phyloP scores from a whole-genome alignment of 768 basidiomycete genomes.

The Fomitopsis pulvina region DNA sequence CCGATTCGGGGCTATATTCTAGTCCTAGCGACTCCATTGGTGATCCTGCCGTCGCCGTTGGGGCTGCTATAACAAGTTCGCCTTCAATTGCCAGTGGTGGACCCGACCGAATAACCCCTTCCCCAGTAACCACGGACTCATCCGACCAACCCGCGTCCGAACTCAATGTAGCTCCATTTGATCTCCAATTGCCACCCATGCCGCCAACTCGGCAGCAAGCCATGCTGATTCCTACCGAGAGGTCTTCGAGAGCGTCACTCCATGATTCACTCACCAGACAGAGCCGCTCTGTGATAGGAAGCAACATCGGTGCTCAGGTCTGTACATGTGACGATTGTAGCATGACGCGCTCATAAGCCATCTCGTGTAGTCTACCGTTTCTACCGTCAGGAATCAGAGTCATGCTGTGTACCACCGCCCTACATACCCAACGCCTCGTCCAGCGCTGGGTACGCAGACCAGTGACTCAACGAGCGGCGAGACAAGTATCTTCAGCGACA shows the following conservation, averaged over 20 bases:
- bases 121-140: not conserved
- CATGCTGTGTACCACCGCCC: not conserved
- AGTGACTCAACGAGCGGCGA: not conserved
- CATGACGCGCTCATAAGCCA: not conserved
- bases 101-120: not conserved
- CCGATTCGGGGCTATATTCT: too few species aligned
- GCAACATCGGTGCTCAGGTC: too few species aligned
- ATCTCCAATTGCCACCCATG: not conserved
- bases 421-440: not conserved
- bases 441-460: not conserved
- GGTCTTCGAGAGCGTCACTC: too few species aligned
- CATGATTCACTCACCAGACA: not conserved
- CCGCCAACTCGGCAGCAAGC: not conserved
- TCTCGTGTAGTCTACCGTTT: not conserved
- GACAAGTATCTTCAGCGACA: not conserved
- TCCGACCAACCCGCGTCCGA: not conserved
- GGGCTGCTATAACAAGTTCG: not conserved
- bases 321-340: too few species aligned
- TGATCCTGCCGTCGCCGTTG: not conserved
- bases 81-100: not conserved
- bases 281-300: not conserved
- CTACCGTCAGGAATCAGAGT: not conserved
- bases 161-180: not conserved
- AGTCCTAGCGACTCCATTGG: too few species aligned
- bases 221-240: too few species aligned